Evolutionary conservation across 2,329 filamentous ascomycete genomes (phyloP), one percentile per base, ranked within the genome.

Genomic region (Arthrinium puccinioides): DNA sequence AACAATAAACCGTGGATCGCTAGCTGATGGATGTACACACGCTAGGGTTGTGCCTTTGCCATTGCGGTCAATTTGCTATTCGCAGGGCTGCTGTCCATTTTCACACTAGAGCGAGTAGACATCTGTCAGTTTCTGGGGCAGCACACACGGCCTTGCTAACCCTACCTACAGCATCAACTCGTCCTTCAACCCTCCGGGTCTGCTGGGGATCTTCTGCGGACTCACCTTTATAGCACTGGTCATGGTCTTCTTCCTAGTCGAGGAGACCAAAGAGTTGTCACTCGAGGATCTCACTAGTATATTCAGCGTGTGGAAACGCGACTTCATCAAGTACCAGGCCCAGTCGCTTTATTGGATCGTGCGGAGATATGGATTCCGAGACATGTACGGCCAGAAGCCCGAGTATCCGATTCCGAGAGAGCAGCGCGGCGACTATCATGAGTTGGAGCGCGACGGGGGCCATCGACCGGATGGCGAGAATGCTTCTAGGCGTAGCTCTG

Each of bases 31-130:
- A n/a, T n/a, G n/a, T n/a, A n/a, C n/a, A 5, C 6, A 28, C 7
- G 7, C 16, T 4, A 36, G 33, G 69, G 69, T 1, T 62, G 64
- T 19, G 63, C 69, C 0, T 64, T 68, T 20, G 66, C 67, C 3
- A 67, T 72, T 15, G 59, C 62, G 3, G 62, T 65, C 18, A 72
- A 72, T 43, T 56, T 71, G 3, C 54, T 65, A 21, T 69, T 71
- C 38, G 67, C 65, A 0, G 67, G 67, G 1, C 48, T 71, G 0
- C 46, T 72, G 1, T 62, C 66, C 10, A 55, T 72, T 9, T 58
- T 62, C 13, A 69, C 60, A 19, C 65, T 60, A 1, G 51, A 51
- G 49, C 55, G 16, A 3, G 20, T 27, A 16, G 8, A 13, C 4
- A 4, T 5, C 16, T n/a, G n/a, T n/a, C n/a, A n/a, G n/a, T n/a